Evolutionary conservation across 2,329 filamentous ascomycete species (phyloP).

Genomic region (Aureobasidium namibiae): DNA sequence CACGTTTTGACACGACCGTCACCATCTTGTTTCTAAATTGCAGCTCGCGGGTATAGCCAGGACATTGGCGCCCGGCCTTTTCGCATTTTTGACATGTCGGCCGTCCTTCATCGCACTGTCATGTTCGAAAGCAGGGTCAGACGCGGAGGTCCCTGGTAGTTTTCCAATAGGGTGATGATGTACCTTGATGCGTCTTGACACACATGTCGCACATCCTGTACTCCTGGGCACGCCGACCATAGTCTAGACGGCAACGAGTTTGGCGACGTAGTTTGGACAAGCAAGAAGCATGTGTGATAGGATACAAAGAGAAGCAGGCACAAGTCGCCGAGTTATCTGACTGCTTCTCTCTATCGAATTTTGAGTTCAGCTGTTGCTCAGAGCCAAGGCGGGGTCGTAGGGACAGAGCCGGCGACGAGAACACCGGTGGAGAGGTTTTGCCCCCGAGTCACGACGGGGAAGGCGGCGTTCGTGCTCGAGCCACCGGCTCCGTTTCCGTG

Average conservation of each 20-base stretch:
- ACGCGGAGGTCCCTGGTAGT: not conserved
- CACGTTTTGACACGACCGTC: not conserved
- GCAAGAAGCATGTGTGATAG: not conserved
- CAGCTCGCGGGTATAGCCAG: not conserved
- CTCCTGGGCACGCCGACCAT: constrained; percentile 11
- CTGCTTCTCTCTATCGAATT: not conserved
- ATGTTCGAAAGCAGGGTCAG: not conserved
- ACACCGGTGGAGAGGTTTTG: not conserved
- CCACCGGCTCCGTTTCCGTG: not conserved
- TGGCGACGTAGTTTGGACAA: not conserved
- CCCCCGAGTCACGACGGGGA: not conserved
- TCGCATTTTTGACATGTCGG: constrained; percentile 3
- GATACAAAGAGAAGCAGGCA: not conserved
- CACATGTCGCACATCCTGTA: constrained; percentile 9
- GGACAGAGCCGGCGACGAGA: not conserved
- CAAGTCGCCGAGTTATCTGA: not conserved
- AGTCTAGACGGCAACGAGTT: not conserved
- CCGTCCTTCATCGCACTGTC: constrained; percentile 11
- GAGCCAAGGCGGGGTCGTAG: constrained; percentile 2
- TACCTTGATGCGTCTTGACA: constrained; percentile 11
- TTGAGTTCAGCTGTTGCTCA: not conserved
- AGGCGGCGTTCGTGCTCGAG: not conserved
- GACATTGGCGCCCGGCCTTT: constrained; percentile 8
- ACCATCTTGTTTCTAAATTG: not conserved
- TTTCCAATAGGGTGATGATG: not conserved